Percentiles rank a stretch among this genome's conserved stretches.
Conservation (phyloP, 2,329 filamentous ascomycete genomes). For the Pyrenophora graminea region DNA sequence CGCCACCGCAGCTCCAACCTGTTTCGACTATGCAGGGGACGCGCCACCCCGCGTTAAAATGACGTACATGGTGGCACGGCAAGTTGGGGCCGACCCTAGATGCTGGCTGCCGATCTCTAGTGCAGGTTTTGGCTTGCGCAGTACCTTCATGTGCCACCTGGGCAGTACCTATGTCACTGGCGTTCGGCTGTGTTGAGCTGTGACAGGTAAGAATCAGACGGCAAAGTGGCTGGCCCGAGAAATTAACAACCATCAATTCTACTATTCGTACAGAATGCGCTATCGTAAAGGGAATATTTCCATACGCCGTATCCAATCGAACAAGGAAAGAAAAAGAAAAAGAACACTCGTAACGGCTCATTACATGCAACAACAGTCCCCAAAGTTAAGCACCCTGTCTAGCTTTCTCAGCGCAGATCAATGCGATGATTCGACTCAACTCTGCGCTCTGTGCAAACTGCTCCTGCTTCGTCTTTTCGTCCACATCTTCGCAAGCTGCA, state of each 20-base stretch:
- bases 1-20: constrained; percentile 31
- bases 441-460: constrained; percentile 56
- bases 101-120: constrained; percentile 9
- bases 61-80: constrained; percentile 35
- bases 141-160: neutral
- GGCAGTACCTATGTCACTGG: neutral
- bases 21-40: constrained; percentile 26
- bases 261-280: constrained; percentile 12
- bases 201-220: neutral
- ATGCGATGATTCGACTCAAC: constrained; percentile 54
- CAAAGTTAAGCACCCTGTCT: constrained; percentile 47
- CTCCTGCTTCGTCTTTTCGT: constrained; percentile 55
- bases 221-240: neutral
- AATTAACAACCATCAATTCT: neutral
- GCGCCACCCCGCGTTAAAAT: constrained; percentile 26
- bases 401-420: constrained; percentile 59
- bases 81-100: constrained; percentile 1
- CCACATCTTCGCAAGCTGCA: constrained; percentile 50
- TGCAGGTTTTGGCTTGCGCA: constrained; percentile 5
- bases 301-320: neutral
- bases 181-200: neutral
- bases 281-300: neutral
- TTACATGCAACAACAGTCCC: neutral
- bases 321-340: neutral
- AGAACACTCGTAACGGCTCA: neutral